Base-by-base conservation (phyloP, 2,329 filamentous ascomycete species). In the Phyllosticta capitalensis region DNA sequence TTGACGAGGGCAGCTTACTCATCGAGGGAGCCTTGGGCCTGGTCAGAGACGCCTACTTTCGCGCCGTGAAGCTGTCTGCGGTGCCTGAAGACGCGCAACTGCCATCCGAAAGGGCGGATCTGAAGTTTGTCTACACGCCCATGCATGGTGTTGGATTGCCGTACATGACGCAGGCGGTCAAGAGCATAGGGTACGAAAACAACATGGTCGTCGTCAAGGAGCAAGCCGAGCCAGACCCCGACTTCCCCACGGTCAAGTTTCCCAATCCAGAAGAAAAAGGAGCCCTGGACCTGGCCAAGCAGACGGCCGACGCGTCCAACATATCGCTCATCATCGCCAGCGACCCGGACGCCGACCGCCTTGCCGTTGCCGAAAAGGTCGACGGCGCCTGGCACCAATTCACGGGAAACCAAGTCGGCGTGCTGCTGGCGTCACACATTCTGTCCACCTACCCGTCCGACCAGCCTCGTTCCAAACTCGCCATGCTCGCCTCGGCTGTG, bases 261-360 rank as follows among this genome's bases (percentile, higher is more conserved):
- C 84, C 84, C 0, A 87, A 87, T 64, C 84, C 84, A 0, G 84
- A 87, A 67, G 84, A 87, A 66, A 79, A 79, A 60, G 83, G 83
- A 6, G 83, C 84, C 2, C 71, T 87, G 12, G 78, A 85, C 65
- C 73, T 85, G 33, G 81, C 84, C 1, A 82, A 83, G 55, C 67
- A 76, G 62, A 78, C 78, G 3, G 84, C 83, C 26, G 77, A 83
- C 52, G 51, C 52, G 20, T 69, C 71, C 55, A 74, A 72, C 19
- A 76, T 78, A 60, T 70, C 69, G 5, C 67, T 86, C 49, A 79
- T 86, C 45, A 71, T 87, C 26, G 83, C 84, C 10, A 85, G 82
- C 64, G 84, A 87, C 64, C 84, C 84, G 1, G 84, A 87, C 67
- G 84, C 84, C 17, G 84, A 87, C 68, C 79, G 84, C 20, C 81